These are phyloP conservation scores for Zalaria obscura DNA, from an alignment of 2,329 filamentous ascomycete species.

Conservation along the genomic window DNA sequence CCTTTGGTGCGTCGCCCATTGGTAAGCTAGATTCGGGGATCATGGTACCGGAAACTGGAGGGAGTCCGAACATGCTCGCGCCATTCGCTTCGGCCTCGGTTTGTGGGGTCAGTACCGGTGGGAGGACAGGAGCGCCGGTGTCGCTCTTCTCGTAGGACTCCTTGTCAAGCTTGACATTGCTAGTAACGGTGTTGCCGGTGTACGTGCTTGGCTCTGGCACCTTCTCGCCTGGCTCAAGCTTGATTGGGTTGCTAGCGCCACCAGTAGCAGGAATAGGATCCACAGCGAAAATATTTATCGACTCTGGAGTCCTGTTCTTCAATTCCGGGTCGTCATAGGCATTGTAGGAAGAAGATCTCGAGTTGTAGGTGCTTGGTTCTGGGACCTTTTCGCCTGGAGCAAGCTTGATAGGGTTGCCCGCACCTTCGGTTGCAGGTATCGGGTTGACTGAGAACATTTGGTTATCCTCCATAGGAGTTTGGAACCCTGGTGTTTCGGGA, in stretches of 20 bases:
- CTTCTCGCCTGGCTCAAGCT: constrained; percentile 64
- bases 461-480: constrained; percentile 34
- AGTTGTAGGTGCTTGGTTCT: constrained; percentile 44
- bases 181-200: constrained; percentile 56
- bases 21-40: constrained; percentile 77
- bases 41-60: constrained; percentile 39
- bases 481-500: constrained; percentile 43
- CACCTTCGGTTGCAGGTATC: constrained; percentile 41
- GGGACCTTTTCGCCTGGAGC: constrained; percentile 74
- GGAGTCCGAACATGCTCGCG: constrained; percentile 30
- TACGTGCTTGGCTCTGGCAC: constrained; percentile 54
- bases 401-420: constrained; percentile 66
- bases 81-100: constrained; percentile 25
- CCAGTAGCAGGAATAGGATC: constrained; percentile 42
- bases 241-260: constrained; percentile 59
- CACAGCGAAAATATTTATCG: constrained; percentile 28
- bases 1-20: constrained; percentile 34
- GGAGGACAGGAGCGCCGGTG: constrained; percentile 31
- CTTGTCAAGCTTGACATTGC: constrained; percentile 53
- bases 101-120: constrained; percentile 31
- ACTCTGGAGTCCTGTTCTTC: constrained; percentile 5
- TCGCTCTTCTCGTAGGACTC: constrained; percentile 77
- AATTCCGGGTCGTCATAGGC: constrained; percentile 54
- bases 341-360: constrained; percentile 55
- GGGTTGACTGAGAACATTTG: constrained; percentile 40